Base-by-base conservation (phyloP, 805 yeast genomes). In the Debaryomyces maramus region DNA sequence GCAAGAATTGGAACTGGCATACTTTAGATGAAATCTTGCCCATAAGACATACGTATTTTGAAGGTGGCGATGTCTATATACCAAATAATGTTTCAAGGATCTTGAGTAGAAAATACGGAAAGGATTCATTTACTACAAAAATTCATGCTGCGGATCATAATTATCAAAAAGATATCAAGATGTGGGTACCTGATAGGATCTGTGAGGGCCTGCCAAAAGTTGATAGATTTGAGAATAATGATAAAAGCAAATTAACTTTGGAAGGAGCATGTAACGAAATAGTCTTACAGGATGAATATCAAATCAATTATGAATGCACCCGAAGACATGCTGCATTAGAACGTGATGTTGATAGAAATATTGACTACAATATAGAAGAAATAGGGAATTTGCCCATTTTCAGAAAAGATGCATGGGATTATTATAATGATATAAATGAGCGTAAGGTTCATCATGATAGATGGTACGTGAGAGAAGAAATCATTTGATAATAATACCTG, bases 181-280 rank as follows among this genome's bases (percentile, higher is more conserved):
- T 73, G 24, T 75, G 79, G 80, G 76, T 75, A 3, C 66, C 74
- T 4, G 70, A 73, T 46, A 51, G 56, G 17, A 47, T 66, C 6
- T 73, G 78, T 51, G 50, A 53, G 27, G 33, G 40, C 5, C 38
- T 58, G 1, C 73, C 74, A n/a, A 37, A 41, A 10, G 38, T 44
- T 6, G 52, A 50, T 17, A 43, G 58, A 33, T 51, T 55, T 36
- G 40, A 39, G n/a, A 54, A 47, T 46, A 55, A 45, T 32, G 59
- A 59, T 28, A 37, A 51, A 11, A 55, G 60, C 3, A 42, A 49
- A 10, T 49, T 69, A 26, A 60, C 71, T 0, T 43, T 62, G 7
- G 45, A 42, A 33, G 77, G 76, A 10, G 73, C 77, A 6, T 70
- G 75, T 50, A 55, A 58, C 32, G 58, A 57, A 35, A 37, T 46